phyloP scores from a whole-genome alignment of 169 alveolate genomes.

The Nephromyces sp. region DNA sequence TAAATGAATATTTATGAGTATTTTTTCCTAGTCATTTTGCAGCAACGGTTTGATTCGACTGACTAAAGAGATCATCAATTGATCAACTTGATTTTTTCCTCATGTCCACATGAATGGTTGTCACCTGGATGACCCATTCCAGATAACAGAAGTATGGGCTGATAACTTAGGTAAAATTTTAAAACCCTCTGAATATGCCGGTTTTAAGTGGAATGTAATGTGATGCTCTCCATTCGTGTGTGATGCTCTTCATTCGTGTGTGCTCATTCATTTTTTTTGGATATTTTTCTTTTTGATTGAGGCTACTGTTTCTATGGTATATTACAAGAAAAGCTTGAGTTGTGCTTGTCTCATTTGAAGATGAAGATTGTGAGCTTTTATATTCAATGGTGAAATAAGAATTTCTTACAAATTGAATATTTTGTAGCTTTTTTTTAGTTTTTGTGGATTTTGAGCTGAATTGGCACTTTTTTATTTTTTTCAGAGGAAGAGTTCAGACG shows the following conservation, averaged over 20 bases:
- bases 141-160: conserved; percentile 35
- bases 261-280: not conserved
- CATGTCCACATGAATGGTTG: conserved; percentile 33
- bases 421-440: not conserved
- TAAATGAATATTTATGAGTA: no score
- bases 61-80: no score
- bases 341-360: not conserved
- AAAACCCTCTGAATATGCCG: not conserved
- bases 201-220: not conserved
- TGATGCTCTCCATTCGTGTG: not conserved
- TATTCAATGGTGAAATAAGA: not conserved
- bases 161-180: conserved; percentile 17
- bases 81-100: no score
- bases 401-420: not conserved
- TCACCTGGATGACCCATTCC: conserved; percentile 15
- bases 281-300: not conserved
- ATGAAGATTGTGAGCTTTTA: not conserved
- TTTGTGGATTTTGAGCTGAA: not conserved
- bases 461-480: not conserved
- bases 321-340: not conserved
- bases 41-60: no score
- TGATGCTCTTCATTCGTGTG: not conserved
- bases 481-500: conserved; percentile 78
- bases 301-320: not conserved
- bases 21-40: no score